phyloP scores from a whole-genome alignment of 768 basidiomycete species.

The Xerocomus spinulosus region DNA sequence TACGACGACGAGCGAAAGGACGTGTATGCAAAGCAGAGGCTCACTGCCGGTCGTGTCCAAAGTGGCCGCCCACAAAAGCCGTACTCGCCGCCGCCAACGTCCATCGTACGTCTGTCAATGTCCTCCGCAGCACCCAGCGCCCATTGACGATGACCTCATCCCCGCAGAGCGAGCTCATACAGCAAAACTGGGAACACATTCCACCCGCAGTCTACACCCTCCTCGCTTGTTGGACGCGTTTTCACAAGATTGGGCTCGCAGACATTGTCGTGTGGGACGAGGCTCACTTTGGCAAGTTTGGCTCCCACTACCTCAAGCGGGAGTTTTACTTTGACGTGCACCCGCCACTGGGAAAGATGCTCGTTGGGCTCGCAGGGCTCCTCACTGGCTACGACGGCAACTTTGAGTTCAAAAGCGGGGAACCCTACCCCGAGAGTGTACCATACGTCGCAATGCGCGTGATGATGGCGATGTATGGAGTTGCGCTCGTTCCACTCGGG shows the following conservation, averaged over 20 bases:
- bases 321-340: slow-evolving; percentile 99
- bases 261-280: slow-evolving; percentile 96
- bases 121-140: slow-evolving; percentile 5
- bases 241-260: slow-evolving; percentile 85
- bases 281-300: slow-evolving; percentile 99
- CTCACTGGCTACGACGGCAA: slow-evolving; percentile 87
- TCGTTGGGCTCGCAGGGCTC: slow-evolving; percentile 90
- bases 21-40: slow-evolving; percentile 46
- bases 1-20: slow-evolving; percentile 68
- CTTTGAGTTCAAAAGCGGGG: slow-evolving; percentile 94
- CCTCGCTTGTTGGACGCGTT: slow-evolving; percentile 91
- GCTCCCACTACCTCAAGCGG: slow-evolving; percentile 95
- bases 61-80: slow-evolving; percentile 61
- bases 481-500: slow-evolving; percentile 90
- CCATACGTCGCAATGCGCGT: slow-evolving; percentile 95
- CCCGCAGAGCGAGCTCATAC: slow-evolving; percentile 63
- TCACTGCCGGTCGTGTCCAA: slow-evolving; percentile 37
- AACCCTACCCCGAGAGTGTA: slow-evolving; percentile 73
- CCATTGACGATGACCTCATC: not conserved
- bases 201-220: slow-evolving; percentile 85
- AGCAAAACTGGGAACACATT: slow-evolving; percentile 76
- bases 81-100: slow-evolving; percentile 61
- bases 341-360: slow-evolving; percentile 97
- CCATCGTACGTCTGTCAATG: slow-evolving; percentile 41
- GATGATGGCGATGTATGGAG: slow-evolving; percentile 90